These are phyloP conservation scores for Malassezia caprae DNA, from an alignment of 1,284 basidiomycete species.

Conservation along the genomic window DNA sequence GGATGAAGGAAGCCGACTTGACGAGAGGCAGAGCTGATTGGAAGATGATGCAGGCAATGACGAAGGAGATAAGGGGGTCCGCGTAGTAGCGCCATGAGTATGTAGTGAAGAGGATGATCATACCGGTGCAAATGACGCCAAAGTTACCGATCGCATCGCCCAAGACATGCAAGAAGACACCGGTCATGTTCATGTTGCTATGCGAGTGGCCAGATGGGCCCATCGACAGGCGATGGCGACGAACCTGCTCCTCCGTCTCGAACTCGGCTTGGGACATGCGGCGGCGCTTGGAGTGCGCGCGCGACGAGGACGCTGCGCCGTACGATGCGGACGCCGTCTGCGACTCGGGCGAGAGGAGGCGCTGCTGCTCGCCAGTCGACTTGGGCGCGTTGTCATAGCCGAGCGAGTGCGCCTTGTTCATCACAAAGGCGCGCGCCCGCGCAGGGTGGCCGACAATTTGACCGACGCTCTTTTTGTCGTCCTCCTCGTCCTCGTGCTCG, in stretches of 20 bases:
- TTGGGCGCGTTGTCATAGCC: slow-evolving; percentile 28
- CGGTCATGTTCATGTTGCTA: slow-evolving; percentile 89
- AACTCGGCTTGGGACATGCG: slow-evolving; percentile 18
- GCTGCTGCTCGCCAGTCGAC: not conserved
- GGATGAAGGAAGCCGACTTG: slow-evolving; percentile 84
- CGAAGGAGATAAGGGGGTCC: slow-evolving; percentile 83
- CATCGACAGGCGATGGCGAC: slow-evolving; percentile 13
- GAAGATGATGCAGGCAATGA: slow-evolving; percentile 95
- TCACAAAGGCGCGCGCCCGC: slow-evolving; percentile 73
- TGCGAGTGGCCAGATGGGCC: slow-evolving; percentile 25
- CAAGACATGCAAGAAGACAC: slow-evolving; percentile 82
- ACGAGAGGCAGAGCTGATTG: slow-evolving; percentile 87
- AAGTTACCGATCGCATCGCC: slow-evolving; percentile 92
- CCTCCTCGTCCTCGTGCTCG: slow-evolving; percentile 12
- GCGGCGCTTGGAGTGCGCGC: slow-evolving; percentile 48
- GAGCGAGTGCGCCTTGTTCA: slow-evolving; percentile 75
- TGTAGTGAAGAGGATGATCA: slow-evolving; percentile 50
- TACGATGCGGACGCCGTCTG: slow-evolving; percentile 10
- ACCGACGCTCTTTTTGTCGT: slow-evolving; percentile 21
- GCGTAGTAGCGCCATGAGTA: slow-evolving; percentile 61
- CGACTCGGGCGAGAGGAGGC: not conserved
- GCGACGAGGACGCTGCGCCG: slow-evolving; percentile 45
- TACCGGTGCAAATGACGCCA: slow-evolving; percentile 87
- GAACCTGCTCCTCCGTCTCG: slow-evolving; percentile 11
- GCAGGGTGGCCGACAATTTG: slow-evolving; percentile 71